Evolutionary conservation across 2,329 filamentous ascomycete species (phyloP).

Genomic region (Didymella keratinophila): DNA sequence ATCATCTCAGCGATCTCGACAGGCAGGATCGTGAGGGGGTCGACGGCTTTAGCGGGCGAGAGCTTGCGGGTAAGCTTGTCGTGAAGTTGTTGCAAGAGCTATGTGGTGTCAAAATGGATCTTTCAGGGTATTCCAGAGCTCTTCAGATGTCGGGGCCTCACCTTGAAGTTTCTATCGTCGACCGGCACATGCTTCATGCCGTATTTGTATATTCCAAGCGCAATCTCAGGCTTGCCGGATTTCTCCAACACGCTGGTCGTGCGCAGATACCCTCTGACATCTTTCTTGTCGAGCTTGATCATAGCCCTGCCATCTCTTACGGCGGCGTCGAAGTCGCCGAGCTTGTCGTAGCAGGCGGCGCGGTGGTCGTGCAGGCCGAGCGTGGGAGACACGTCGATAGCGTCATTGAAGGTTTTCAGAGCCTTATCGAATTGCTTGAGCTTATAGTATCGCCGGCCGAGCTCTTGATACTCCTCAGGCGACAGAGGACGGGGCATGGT

Average conservation of each 20-base stretch:
- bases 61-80: slow-evolving; percentile 55
- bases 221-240: slow-evolving; percentile 61
- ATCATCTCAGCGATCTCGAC: slow-evolving; percentile 62
- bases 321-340: slow-evolving; percentile 59
- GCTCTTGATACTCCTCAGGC: slow-evolving; percentile 46
- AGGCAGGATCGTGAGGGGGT: slow-evolving; percentile 63
- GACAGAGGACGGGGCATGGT: slow-evolving; percentile 44
- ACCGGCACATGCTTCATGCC: slow-evolving; percentile 62
- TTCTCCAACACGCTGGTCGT: slow-evolving; percentile 59
- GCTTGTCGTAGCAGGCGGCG: slow-evolving; percentile 63
- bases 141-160: slow-evolving; percentile 9
- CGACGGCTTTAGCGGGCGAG: slow-evolving; percentile 53
- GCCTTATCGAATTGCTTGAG: slow-evolving; percentile 48
- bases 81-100: slow-evolving; percentile 56
- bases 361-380: slow-evolving; percentile 61
- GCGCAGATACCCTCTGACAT: slow-evolving; percentile 66
- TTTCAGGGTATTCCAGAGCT: too few species aligned
- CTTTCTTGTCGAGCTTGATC: slow-evolving; percentile 59
- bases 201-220: slow-evolving; percentile 64
- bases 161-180: slow-evolving; percentile 45
- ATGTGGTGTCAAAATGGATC: neutral
- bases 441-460: slow-evolving; percentile 48
- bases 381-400: slow-evolving; percentile 39
- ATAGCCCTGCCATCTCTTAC: slow-evolving; percentile 65
- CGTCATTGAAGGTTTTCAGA: slow-evolving; percentile 44